Percentiles rank a stretch among this genome's conserved stretches.
phyloP scores from a whole-genome alignment of 164 flowering plant genomes.

The Kalanchoe fedtschenkoi region DNA sequence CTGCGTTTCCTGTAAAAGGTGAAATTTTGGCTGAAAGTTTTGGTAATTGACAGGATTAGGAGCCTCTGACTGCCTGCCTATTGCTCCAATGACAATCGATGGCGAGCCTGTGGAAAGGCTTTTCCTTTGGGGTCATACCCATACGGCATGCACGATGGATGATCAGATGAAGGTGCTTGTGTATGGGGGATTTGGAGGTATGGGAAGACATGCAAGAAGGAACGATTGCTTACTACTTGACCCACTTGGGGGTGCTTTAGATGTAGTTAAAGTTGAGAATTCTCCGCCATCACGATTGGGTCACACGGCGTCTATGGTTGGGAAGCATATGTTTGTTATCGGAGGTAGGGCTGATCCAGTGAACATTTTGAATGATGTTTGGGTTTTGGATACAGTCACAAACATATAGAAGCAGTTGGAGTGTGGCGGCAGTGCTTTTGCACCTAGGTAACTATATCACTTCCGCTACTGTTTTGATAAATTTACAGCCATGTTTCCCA shows the following conservation, averaged over 20 bases:
- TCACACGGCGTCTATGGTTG: constrained; percentile 62
- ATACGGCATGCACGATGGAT: constrained; percentile 46
- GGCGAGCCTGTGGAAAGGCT: constrained; percentile 83
- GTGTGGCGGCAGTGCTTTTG: constrained; percentile 45
- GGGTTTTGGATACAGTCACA: constrained; percentile 44
- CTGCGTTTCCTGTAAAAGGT: not conserved
- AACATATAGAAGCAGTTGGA: constrained; percentile 42
- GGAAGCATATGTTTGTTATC: constrained; percentile 53
- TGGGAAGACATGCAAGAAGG: constrained; percentile 81
- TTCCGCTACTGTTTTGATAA: not conserved
- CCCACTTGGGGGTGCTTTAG: constrained; percentile 29
- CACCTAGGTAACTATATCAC: constrained; percentile 47
- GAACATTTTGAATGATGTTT: constrained; percentile 65
- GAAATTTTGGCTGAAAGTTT: constrained; percentile 19
- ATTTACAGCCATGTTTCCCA: not conserved
- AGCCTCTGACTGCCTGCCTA: constrained; percentile 23
- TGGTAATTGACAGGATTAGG: constrained; percentile 49
- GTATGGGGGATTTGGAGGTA: constrained; percentile 95
- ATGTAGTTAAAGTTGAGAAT: constrained; percentile 20
- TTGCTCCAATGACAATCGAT: constrained; percentile 23
- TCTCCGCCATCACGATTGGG: constrained; percentile 77
- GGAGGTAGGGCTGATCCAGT: constrained; percentile 88
- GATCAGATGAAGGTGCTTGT: constrained; percentile 29
- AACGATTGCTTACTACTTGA: constrained; percentile 59
- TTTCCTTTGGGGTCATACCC: constrained; percentile 89